Evolutionary conservation across 2,329 filamentous ascomycete genomes (phyloP), one percentile per base, ranked within the genome.

Genomic region (Zymoseptoria tritici): DNA sequence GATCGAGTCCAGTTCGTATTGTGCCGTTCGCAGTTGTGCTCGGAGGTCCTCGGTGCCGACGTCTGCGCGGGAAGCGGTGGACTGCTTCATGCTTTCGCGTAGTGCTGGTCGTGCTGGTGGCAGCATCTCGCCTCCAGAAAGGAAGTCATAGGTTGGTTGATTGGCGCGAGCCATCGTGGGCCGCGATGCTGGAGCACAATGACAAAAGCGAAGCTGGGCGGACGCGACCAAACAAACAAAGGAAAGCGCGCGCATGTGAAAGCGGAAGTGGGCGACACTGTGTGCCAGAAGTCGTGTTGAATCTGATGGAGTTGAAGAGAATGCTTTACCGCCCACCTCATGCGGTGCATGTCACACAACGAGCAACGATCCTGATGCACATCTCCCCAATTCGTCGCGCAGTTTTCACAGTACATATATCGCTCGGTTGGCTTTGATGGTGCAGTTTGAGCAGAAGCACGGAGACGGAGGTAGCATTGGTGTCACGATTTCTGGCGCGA

Each of bases 1-100:
- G 57, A 90, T 79, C 19, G 89, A 93, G 69, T 91, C 89, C 65
- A 96, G 81, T 60, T 93, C 90, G 76, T 97, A 99, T 62, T 87
- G 87, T 55, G 97, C 79, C 0, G 91, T 90, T 62, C 92, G 94
- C 50, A 97, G 80, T 74, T 97, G 91, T 1, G 93, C 90, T 70
- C 93, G 92, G 24, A 97, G 81, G 64, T 92, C 88, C 70, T 97
- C 92, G 61, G 84, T 87, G 66, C 73, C 71, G 64, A 73, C 70
- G 58, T 79, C 77, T 26, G 75, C 57, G 46, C 64, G 62, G 22
- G 58, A 54, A n/a, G 46, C 22, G 22, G 61, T 61, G 7, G 78
- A 78, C 57, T 77, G 74, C 57, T 77, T 75, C 57, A 79, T 66
- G 0, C 76, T 77, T 62, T 79, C 76, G 59, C 77, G 74, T 57